Conservation (phyloP, 2,329 filamentous ascomycete genomes). For the Claviceps sp. region DNA sequence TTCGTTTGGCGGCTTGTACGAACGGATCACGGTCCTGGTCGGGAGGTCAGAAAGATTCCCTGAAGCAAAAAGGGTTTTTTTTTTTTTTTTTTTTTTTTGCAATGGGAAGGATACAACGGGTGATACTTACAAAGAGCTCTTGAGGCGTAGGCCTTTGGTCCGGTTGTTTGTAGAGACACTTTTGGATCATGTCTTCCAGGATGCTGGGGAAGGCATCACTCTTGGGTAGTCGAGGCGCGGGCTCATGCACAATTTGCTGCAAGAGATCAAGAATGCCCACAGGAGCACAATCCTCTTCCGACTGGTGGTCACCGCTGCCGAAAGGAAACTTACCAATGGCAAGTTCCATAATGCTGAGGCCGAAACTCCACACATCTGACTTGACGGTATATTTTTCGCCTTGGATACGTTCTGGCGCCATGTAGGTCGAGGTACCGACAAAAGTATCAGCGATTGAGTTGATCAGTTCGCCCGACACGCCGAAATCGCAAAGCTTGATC, state of each 20-base stretch:
- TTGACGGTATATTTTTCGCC: conserved; percentile 96
- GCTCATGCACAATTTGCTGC: conserved; percentile 95
- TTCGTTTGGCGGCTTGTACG: conserved; percentile 90
- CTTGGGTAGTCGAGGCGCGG: conserved; percentile 84
- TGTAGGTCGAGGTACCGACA: conserved; percentile 96
- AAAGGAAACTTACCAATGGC: conserved; percentile 97
- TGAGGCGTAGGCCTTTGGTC: conserved; percentile 82
- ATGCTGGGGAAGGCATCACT: conserved; percentile 95
- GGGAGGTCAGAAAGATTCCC: conserved; percentile 3
- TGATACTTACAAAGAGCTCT: conserved; percentile 61
- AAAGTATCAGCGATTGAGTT: conserved; percentile 98
- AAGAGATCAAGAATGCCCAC: conserved; percentile 91
- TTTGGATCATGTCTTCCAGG: conserved; percentile 92
- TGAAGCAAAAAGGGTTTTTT: neutral
- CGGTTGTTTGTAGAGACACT: conserved; percentile 83
- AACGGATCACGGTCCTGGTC: conserved; percentile 79
- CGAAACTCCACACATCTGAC: conserved; percentile 98
- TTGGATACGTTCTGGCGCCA: conserved; percentile 96
- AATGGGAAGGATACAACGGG: neutral
- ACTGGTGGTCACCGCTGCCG: conserved; percentile 55
- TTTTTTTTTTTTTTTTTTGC: neutral
- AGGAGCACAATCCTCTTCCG: conserved; percentile 66
- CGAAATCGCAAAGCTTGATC: conserved; percentile 98
- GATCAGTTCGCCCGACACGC: conserved; percentile 93
- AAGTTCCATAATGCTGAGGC: conserved; percentile 87